Conservation (phyloP, 2,329 filamentous ascomycete genomes). For the Stenocarpella maydis region DNA sequence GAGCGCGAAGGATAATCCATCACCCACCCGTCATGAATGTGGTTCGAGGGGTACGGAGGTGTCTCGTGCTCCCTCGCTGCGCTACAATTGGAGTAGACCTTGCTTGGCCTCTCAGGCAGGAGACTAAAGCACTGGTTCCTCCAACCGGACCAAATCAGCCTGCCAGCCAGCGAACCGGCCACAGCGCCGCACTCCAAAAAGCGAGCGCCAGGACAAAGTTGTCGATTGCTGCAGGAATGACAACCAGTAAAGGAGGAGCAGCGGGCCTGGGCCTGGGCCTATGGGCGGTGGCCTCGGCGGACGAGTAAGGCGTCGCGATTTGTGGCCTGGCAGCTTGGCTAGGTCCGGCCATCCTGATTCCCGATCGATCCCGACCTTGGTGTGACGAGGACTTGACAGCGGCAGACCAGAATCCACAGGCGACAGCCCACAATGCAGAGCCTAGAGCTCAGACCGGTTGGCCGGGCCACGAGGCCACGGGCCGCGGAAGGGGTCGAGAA, state of each 20-base stretch:
- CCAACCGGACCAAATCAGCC: slow-evolving; percentile 10
- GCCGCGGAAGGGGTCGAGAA: slow-evolving; percentile 1
- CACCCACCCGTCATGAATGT: slow-evolving; percentile 17
- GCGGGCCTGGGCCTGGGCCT: slow-evolving; percentile 17
- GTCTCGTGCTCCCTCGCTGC: slow-evolving; percentile 8
- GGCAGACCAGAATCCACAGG: neutral
- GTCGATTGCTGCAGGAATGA: slow-evolving; percentile 20
- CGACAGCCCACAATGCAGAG: neutral
- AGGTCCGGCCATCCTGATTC: slow-evolving; percentile 1
- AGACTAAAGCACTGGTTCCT: slow-evolving; percentile 1
- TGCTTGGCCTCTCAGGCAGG: neutral
- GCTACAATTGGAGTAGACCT: neutral
- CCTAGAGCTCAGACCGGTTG: slow-evolving; percentile 11
- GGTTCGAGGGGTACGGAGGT: neutral
- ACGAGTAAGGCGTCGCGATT: slow-evolving; percentile 29
- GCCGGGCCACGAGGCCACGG: slow-evolving; percentile 12
- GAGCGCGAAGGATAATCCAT: slow-evolving; percentile 13
- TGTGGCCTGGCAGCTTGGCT: slow-evolving; percentile 21
- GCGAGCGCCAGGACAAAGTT: slow-evolving; percentile 5
- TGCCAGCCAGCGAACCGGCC: neutral
- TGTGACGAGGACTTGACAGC: neutral
- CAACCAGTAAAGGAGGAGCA: slow-evolving; percentile 5
- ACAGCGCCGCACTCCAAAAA: neutral
- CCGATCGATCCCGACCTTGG: slow-evolving; percentile 10
- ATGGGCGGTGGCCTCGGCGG: slow-evolving; percentile 19